Evolutionary conservation across 2,329 filamentous ascomycete species (phyloP).

Genomic region (Aspergillus glaucus): DNA sequence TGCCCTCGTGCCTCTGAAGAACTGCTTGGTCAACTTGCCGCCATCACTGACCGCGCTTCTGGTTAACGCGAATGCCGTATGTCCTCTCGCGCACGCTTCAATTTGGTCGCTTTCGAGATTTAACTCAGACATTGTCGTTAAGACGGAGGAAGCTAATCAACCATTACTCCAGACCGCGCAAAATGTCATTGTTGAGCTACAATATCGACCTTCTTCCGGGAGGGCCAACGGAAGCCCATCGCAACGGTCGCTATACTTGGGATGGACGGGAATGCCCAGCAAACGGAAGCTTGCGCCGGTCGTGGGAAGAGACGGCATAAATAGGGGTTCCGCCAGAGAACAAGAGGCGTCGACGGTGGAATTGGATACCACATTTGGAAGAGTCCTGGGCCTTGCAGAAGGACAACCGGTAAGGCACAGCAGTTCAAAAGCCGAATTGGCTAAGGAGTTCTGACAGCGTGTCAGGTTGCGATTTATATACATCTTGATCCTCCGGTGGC

Average conservation of each 20-base stretch:
- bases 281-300: constrained; percentile 71
- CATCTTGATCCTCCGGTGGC: constrained; percentile 87
- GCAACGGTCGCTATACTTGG: constrained; percentile 72
- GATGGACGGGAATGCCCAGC: constrained; percentile 98
- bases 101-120: neutral
- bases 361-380: constrained; percentile 77
- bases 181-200: constrained; percentile 92
- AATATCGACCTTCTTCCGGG: constrained; percentile 58
- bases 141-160: neutral
- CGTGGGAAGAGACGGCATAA: constrained; percentile 67
- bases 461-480: constrained; percentile 55
- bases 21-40: constrained; percentile 89
- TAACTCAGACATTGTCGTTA: neutral
- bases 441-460: constrained; percentile 33
- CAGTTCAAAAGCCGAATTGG: constrained; percentile 1
- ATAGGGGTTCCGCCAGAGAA: constrained; percentile 56
- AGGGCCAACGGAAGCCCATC: constrained; percentile 44
- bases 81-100: constrained; percentile 23
- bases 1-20: constrained; percentile 80
- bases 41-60: constrained; percentile 75
- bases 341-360: constrained; percentile 75
- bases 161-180: constrained; percentile 63
- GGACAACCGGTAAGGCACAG: constrained; percentile 64
- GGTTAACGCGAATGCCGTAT: constrained; percentile 81
- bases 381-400: constrained; percentile 68